Base-by-base conservation (phyloP, 208 protist species). In the Trypanosomatidae sp. region DNA sequence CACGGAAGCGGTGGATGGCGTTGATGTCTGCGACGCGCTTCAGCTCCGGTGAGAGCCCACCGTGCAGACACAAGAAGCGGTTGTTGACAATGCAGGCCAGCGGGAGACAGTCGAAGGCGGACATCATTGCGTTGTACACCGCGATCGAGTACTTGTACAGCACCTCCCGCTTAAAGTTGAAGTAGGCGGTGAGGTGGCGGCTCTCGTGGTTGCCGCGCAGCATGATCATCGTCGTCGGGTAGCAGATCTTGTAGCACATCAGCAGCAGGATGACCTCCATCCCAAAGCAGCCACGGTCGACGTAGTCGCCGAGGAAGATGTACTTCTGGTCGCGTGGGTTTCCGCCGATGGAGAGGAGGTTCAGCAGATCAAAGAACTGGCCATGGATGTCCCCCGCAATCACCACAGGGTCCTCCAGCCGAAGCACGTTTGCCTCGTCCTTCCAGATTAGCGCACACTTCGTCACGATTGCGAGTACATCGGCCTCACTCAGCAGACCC, bases 151-250 rank as follows among this genome's bases (percentile, higher is more conserved):
- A 98, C 81, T 98, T 98, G 82, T 95, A 93, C 77, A 90, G 71
- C 46, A 95, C 97, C 82, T 99, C 98, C 25, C 85, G 79, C 82
- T 98, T 98, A 76, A 99, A 99, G 67, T 98, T 99, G 76, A 99
- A 99, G 80, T 99, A 99, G 25, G 97, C 95, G 15, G 97, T 98
- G 9, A 99, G 81, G 72, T 99, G 97, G n/a, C 98, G 84, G 69
- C 96, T 99, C 81, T 99, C 98, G 79, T 99, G 98, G 83, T 99
- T 99, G 50, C 98, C 98, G 71, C 98, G 92, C 5, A 99, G 76
- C 77, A 99, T 89, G 30, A 95, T 89, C 71, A 99, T 92, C 0
- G 84, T 91, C 15, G 89, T 78, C 9, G 97, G 97, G 74, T 98
- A 98, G 52, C 79, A 75, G 56, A 99, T 91, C 77, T 99, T 99